Base-by-base conservation (phyloP, 805 yeast genomes). In the Ogataea glucozyma region DNA sequence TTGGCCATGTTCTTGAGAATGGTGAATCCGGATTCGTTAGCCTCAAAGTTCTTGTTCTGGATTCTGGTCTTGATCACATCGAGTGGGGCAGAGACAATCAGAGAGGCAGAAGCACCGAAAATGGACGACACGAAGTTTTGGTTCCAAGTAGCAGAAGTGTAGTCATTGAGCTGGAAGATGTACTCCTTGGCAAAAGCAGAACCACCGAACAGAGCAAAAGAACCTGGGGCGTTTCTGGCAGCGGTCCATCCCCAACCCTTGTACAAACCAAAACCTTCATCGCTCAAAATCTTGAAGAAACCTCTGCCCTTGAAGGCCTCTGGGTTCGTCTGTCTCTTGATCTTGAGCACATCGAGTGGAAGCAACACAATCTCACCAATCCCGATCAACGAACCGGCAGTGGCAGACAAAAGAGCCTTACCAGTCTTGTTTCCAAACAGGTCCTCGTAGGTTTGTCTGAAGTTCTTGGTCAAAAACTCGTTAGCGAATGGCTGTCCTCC, bases 241-340 rank as follows among this genome's bases (percentile, higher is more conserved):
- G 95, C 95, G 47, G 99, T 93, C 99, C 99, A 93, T 46, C 97
- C 98, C 96, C 97, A 90, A 53, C 99, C 99, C 65, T 97, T 78
- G 73, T 93, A 93, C 56, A 93, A 75, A 18, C 93, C 88, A 46
- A 88, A 76, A 14, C 99, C 98, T 71, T 93, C 99, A 63, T 93
- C 99, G 43, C 73, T 61, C 47, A 93, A 64, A 60, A 93, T 88
- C 67, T 78, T 85, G 54, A 90, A 48, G 71, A 93, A 90, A 9
- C 99, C 98, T 73, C 99, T 86, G 57, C 99, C 99, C 69, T 83
- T 85, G 79, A 93, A 93, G n/a, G 98, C 73, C 69, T 91, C 99
- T n/a, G 99, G 99, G 75, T 93, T 93, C 42, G 99, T 93, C 76
- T 93, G 99, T 73, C 98, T 90, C 74, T 93, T 93, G 70, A 93